A percentile compares a stretch with the other conserved stretches of the same genome.
Conservation (phyloP, 1,284 basidiomycete genomes). For the Naganishia liquefaciens region DNA sequence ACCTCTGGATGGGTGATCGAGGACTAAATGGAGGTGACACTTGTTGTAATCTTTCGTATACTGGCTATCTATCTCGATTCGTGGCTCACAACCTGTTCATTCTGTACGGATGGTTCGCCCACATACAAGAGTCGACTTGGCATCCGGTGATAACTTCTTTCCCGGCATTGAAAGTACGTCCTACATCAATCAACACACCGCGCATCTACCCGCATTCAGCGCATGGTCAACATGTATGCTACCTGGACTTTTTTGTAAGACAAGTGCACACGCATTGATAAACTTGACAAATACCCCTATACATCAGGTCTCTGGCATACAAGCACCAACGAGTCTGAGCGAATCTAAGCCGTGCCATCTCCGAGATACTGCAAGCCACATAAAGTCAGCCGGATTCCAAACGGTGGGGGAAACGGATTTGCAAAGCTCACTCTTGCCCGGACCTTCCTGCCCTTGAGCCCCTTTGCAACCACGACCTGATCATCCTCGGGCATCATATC, state of each 20-base stretch:
- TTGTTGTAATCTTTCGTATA: neutral
- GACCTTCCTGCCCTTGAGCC: slow-evolving; percentile 66
- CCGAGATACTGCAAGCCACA: slow-evolving; percentile 28
- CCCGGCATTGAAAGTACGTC: no score
- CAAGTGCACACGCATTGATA: no score
- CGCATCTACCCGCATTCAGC: no score
- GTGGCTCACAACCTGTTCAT: neutral
- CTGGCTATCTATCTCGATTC: neutral
- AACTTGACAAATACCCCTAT: no score
- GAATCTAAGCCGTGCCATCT: slow-evolving; percentile 32
- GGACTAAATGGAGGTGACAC: slow-evolving; percentile 30
- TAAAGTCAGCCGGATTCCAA: neutral
- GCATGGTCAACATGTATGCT: no score
- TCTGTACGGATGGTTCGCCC: no score
- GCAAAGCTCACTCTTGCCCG: slow-evolving; percentile 57
- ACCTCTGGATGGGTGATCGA: slow-evolving; percentile 20
- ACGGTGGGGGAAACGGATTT: neutral
- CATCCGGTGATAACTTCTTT: no score
- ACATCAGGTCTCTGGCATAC: no score
- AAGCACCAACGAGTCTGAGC: neutral
- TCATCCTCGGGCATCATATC: slow-evolving; percentile 81
- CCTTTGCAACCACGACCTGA: slow-evolving; percentile 64
- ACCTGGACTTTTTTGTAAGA: no score
- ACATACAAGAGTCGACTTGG: no score
- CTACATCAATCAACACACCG: no score